A percentile compares a stretch with the other conserved stretches of the same genome.
Evolutionary conservation across 331 rosid genomes (phyloP).

Genomic region (Erythrophleum ivorense): DNA sequence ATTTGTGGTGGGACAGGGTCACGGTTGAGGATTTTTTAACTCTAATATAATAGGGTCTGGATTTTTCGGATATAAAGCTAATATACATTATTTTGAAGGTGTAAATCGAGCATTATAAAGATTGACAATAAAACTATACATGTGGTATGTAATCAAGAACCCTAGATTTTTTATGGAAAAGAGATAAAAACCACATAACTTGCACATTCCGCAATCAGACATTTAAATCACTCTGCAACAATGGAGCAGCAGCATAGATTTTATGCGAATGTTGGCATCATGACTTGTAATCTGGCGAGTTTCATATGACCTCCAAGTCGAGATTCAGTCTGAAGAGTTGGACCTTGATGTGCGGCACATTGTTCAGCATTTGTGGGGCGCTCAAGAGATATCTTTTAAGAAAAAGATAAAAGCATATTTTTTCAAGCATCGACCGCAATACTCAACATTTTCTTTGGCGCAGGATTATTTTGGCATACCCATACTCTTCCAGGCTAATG

Average conservation of each 20-base stretch:
- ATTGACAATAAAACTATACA: constrained; percentile 7
- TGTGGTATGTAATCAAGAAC: constrained; percentile 34
- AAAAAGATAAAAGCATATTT: constrained; percentile 53
- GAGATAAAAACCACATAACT: constrained; percentile 30
- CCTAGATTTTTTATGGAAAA: constrained; percentile 12
- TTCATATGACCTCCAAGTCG: constrained; percentile 38
- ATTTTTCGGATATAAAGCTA: constrained; percentile 13
- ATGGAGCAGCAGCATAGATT: constrained; percentile 47
- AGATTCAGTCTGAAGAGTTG: constrained; percentile 43
- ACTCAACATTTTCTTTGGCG: constrained; percentile 99
- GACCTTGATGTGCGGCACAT: constrained; percentile 46
- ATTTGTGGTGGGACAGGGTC: constrained; percentile 22
- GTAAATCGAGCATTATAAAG: constrained; percentile 9
- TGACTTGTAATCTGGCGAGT: constrained; percentile 40
- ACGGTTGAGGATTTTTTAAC: constrained; percentile 16
- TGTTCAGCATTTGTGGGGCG: constrained; percentile 84
- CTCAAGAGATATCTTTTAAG: constrained; percentile 64
- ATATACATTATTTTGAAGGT: constrained; percentile 5
- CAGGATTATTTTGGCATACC: constrained; percentile 95
- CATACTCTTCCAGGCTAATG: constrained; percentile 86
- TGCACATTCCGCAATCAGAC: constrained; percentile 43
- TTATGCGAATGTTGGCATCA: constrained; percentile 36
- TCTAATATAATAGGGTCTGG: not conserved
- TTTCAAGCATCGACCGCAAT: constrained; percentile 83
- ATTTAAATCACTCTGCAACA: constrained; percentile 44